Percentiles rank a stretch among this genome's conserved stretches.
These are phyloP conservation scores for Podaxis rugospora DNA, from an alignment of 768 basidiomycete genomes.

Conservation along the genomic window DNA sequence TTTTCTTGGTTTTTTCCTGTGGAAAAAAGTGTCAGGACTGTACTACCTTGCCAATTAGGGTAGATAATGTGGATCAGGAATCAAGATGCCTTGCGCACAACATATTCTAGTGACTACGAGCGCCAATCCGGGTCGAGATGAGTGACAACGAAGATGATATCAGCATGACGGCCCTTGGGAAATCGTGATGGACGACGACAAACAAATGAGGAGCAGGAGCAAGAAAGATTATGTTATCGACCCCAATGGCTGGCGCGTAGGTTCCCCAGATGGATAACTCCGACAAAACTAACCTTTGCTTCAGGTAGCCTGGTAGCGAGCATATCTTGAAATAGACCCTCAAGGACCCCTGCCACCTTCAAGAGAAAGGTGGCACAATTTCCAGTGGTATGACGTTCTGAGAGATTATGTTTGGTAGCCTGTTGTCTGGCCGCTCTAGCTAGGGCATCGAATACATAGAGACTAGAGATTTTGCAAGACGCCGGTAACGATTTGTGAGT, in stretches of 20 bases:
- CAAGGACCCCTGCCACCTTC: conserved; percentile 88
- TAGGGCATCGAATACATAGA: conserved; percentile 93
- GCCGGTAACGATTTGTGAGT: conserved; percentile 77
- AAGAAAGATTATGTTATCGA: not conserved
- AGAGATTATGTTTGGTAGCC: conserved; percentile 58
- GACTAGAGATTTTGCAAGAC: conserved; percentile 72
- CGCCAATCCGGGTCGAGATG: conserved; percentile 18
- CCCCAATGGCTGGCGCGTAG: not conserved
- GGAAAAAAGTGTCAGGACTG: conserved; percentile 40
- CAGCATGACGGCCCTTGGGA: not conserved
- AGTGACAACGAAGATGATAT: not conserved
- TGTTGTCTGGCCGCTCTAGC: conserved; percentile 75
- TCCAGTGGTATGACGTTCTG: conserved; percentile 51
- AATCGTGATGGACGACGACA: not conserved
- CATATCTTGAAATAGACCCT: conserved; percentile 88
- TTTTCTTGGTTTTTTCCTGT: conserved; percentile 96
- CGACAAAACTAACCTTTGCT: conserved; percentile 72
- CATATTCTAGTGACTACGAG: conserved; percentile 7
- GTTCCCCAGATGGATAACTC: conserved; percentile 8
- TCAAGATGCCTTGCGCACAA: conserved; percentile 8
- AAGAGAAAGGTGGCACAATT: conserved; percentile 80
- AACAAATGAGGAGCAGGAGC: not conserved
- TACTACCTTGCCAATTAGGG: conserved; percentile 10
- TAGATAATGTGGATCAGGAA: conserved; percentile 13
- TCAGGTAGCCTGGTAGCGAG: conserved; percentile 58